Base-by-base conservation (phyloP, 2,329 filamentous ascomycete species). In the Penicillium brevicompactum region DNA sequence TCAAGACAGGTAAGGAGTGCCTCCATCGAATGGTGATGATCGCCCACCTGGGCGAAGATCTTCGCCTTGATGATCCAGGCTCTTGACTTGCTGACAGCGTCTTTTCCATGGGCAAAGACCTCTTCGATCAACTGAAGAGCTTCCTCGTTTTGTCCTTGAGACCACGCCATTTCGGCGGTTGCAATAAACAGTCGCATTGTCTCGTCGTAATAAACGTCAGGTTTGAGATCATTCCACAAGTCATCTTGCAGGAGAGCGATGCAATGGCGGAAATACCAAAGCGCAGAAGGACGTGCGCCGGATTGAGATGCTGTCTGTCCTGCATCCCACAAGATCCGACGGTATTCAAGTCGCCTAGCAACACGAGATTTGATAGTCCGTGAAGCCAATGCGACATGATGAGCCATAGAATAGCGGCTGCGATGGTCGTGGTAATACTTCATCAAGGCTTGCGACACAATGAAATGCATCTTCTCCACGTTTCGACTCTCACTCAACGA, bases 161-260 rank as follows among this genome's bases (percentile, higher is more conserved):
- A 91, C 67, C 92, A 85, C 63, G 90, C 88, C 69, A 90, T 91
- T 70, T 96, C 92, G 3, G 92, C 90, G 4, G 90, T 86, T 50
- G 89, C 86, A 4, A 92, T 86, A 70, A 91, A 87, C 2, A 96
- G 79, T 58, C 88, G 86, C 58, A 95, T 80, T 0, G 92, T 96
- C 75, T 97, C 93, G 10, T 91, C 87, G 65, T 96, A 96, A 44
- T 86, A 88, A 0, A 89, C 87, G 69, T 97, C 93, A 5, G 84
- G 81, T 13, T 77, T 73, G 6, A 79, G 80, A 30, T 89, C 86
- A 41, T 84, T 80, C 93, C 93, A 97, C 1, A 90, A 87, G 50
- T 90, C 78, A 6, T 87, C 79, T 68, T 96, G 92, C 13, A 97
- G 80, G n/a, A 97, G 80, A 9, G 82, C 80, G 44, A 96, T 82